Percentiles rank a stretch among this genome's conserved stretches.
phyloP scores from a whole-genome alignment of 768 basidiomycete genomes.

The Phlebiopsis gigantea region DNA sequence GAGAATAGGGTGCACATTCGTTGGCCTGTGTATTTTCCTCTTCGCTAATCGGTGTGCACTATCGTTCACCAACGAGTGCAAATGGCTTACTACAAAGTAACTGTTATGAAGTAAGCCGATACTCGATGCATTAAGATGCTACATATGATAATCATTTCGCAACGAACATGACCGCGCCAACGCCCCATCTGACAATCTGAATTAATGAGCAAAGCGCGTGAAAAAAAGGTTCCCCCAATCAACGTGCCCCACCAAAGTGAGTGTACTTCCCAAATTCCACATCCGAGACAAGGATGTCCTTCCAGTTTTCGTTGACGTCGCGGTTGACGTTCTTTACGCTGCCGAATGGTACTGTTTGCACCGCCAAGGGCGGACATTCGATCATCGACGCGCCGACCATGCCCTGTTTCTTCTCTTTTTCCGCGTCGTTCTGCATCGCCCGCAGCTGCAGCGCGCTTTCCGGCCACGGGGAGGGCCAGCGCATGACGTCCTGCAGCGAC shows the following conservation, averaged over 20 bases:
- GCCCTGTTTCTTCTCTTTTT: conserved; percentile 18
- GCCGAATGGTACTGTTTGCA: conserved; percentile 31
- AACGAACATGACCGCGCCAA: too few relatives aligned
- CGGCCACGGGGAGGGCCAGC: conserved; percentile 21
- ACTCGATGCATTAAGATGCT: too few relatives aligned
- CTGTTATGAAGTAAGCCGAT: too few relatives aligned
- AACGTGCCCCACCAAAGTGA: not conserved
- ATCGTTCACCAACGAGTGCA: too few relatives aligned
- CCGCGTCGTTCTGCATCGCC: conserved; percentile 23
- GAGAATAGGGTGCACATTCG: too few relatives aligned
- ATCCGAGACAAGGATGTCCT: conserved; percentile 14
- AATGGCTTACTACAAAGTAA: too few relatives aligned
- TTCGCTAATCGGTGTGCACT: too few relatives aligned
- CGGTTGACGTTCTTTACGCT: conserved; percentile 18
- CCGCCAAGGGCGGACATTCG: conserved; percentile 26
- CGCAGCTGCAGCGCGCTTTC: conserved; percentile 19
- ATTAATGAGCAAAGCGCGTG: too few relatives aligned
- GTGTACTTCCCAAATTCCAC: conserved; percentile 17
- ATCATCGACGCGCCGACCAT: conserved; percentile 23
- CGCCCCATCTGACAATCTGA: too few relatives aligned
- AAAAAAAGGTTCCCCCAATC: not conserved
- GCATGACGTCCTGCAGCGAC: conserved; percentile 17
- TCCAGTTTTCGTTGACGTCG: conserved; percentile 13
- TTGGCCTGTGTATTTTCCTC: too few relatives aligned
- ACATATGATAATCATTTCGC: too few relatives aligned